Percentiles rank a stretch among this genome's conserved stretches.
These are phyloP conservation scores for Fraxinus greggii DNA, from an alignment of 305 asterid genomes.

Conservation along the genomic window DNA sequence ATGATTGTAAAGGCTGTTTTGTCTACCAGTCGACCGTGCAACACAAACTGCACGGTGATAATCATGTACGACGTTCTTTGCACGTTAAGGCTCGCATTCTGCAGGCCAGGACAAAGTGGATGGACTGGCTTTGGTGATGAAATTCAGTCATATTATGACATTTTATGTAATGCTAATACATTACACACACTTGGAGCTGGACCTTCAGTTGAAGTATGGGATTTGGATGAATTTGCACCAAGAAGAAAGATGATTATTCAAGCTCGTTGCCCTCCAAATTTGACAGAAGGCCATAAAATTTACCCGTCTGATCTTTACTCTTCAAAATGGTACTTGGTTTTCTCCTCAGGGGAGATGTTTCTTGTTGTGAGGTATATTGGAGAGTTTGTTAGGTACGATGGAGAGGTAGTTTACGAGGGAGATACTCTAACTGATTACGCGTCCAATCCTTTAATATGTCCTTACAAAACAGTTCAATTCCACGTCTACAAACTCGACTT, in stretches of 20 bases:
- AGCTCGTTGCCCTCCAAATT: slow-evolving; percentile 7
- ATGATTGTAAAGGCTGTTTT: slow-evolving; percentile 17
- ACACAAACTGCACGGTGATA: neutral
- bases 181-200: slow-evolving; percentile 16
- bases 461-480: slow-evolving; percentile 28
- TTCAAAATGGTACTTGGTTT: slow-evolving; percentile 23
- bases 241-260: neutral
- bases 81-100: slow-evolving; percentile 11
- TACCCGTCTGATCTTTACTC: slow-evolving; percentile 22
- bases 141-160: slow-evolving; percentile 19
- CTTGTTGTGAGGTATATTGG: slow-evolving; percentile 31
- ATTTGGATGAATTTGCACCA: neutral
- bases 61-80: neutral
- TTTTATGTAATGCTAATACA: slow-evolving; percentile 1
- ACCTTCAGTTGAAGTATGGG: slow-evolving; percentile 27
- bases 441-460: slow-evolving; percentile 15
- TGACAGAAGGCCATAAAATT: neutral
- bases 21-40: slow-evolving; percentile 14
- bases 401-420: slow-evolving; percentile 29
- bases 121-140: slow-evolving; percentile 20
- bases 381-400: slow-evolving; percentile 32
- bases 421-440: slow-evolving; percentile 21
- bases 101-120: slow-evolving; percentile 10
- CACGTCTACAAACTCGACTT: slow-evolving; percentile 21
- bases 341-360: neutral